Conservation (phyloP, 2,329 filamentous ascomycete species). For the Alternaria metachromatica region DNA sequence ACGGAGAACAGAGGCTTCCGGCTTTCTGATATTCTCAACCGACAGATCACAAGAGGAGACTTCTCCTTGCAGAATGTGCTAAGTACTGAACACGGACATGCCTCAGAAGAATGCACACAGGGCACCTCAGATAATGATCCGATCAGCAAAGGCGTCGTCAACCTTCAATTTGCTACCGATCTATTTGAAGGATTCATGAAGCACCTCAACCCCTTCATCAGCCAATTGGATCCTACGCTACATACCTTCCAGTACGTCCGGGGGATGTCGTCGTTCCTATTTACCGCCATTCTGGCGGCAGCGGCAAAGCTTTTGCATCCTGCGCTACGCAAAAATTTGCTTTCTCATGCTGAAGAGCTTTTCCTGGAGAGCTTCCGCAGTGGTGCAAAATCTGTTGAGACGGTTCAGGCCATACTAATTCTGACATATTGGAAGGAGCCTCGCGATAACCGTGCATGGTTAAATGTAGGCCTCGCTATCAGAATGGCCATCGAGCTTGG, state of each 20-base stretch:
- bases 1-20: neutral
- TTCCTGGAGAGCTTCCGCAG: neutral
- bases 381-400: neutral
- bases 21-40: neutral
- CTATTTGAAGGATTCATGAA: neutral
- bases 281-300: neutral
- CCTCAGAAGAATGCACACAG: neutral
- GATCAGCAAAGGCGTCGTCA: neutral
- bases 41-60: neutral
- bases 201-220: constrained; percentile 1
- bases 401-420: constrained; percentile 10
- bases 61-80: neutral
- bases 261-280: neutral
- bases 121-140: neutral
- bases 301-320: neutral
- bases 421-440: constrained; percentile 17
- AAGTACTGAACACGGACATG: neutral
- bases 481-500: constrained; percentile 16
- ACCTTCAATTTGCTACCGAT: neutral
- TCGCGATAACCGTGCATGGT: constrained; percentile 9
- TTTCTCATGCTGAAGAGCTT: neutral
- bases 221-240: neutral
- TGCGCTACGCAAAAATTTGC: neutral
- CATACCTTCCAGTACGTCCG: neutral
- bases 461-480: constrained; percentile 10